A percentile compares a stretch with the other conserved stretches of the same genome.
These are phyloP conservation scores for Thymus mandschuricus DNA, from an alignment of 257 asterid species.

Conservation along the genomic window DNA sequence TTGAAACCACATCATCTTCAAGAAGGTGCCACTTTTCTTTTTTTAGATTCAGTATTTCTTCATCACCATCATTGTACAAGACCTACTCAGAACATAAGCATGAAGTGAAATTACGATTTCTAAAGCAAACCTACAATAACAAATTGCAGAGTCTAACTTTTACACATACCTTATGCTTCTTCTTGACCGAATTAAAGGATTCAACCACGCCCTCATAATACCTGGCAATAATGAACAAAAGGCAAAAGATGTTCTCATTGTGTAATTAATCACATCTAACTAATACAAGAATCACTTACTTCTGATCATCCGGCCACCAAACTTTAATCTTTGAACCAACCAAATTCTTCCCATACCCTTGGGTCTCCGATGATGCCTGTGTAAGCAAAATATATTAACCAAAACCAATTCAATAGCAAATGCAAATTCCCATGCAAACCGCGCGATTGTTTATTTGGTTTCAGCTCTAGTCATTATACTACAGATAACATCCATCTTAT, in stretches of 20 bases:
- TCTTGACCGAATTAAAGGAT: constrained; percentile 69
- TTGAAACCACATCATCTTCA: constrained; percentile 47
- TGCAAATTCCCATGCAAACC: constrained; percentile 19
- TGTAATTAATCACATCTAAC: constrained; percentile 2
- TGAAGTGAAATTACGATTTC: constrained; percentile 17
- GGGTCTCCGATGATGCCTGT: constrained; percentile 58
- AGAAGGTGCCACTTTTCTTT: constrained; percentile 65
- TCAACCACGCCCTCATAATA: constrained; percentile 74
- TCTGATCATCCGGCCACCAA: constrained; percentile 85
- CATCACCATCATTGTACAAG: constrained; percentile 76
- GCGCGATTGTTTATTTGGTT: not conserved
- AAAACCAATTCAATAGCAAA: constrained; percentile 5
- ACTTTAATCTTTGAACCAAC: constrained; percentile 83
- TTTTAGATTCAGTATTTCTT: constrained; percentile 64
- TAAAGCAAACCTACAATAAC: constrained; percentile 28
- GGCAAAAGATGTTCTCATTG: constrained; percentile 8
- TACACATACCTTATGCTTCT: constrained; percentile 75
- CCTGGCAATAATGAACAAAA: constrained; percentile 54
- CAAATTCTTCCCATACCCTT: constrained; percentile 46
- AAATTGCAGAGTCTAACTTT: constrained; percentile 29
- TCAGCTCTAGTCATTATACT: constrained; percentile 4
- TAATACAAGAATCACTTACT: constrained; percentile 53
- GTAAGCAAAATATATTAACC: constrained; percentile 24
- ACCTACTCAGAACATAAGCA: constrained; percentile 52
- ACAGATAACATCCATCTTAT: not conserved